A percentile compares a stretch with the other conserved stretches of the same genome.
phyloP scores from a whole-genome alignment of 176 grass and related monocot genomes.

The Juncus effusus region DNA sequence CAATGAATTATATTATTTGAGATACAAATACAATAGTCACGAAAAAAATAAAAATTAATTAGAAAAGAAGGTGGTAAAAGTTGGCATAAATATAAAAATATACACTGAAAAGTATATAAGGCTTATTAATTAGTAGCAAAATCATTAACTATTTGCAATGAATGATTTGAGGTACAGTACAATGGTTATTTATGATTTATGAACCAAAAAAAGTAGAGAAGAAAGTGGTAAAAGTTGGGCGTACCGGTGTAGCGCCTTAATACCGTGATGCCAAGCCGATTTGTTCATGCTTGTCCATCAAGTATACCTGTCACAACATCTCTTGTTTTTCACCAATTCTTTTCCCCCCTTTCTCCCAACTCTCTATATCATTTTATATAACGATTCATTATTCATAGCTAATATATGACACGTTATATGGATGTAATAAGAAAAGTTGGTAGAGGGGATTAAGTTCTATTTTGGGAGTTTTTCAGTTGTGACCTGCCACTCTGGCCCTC shows the following conservation, averaged over 20 bases:
- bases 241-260: conserved; percentile 6
- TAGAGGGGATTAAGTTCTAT: background rate
- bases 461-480: conserved; percentile 20
- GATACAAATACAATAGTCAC: no score
- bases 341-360: no score
- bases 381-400: background rate
- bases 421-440: background rate
- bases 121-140: no score
- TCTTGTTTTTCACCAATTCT: conserved; percentile 6
- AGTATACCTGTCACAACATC: conserved; percentile 14
- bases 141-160: no score
- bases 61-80: no score
- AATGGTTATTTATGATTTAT: no score
- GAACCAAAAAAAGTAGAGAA: no score
- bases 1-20: no score
- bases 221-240: background rate
- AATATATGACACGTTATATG: background rate
- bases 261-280: conserved; percentile 16
- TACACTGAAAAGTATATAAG: no score
- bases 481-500: conserved; percentile 25
- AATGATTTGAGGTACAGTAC: no score
- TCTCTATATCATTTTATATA: background rate
- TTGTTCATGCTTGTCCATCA: conserved; percentile 25
- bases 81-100: no score
- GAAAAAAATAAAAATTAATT: no score